Base-by-base conservation (phyloP, 352 stramenopile species). In the Phytopythium litorale region DNA sequence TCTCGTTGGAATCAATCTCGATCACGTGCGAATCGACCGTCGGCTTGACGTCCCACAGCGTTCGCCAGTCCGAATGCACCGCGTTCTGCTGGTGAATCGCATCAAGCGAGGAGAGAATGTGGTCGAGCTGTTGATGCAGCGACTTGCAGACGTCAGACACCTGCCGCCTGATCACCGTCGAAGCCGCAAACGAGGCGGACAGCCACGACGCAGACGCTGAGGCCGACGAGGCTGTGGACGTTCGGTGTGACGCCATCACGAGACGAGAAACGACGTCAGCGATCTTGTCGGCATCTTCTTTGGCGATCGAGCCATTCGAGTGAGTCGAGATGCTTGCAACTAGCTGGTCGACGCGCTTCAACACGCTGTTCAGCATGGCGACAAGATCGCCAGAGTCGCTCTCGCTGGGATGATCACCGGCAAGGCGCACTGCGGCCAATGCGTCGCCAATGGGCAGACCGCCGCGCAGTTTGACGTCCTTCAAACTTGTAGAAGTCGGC, bases 101-200 rank as follows among this genome's bases (percentile, higher is more conserved):
- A 9, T 42, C 25, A 3, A 56, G 16, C 9, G 50, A 33, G 5
- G 32, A 32, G 11, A 56, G 5, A 7, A 42, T n/a, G 32, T 19
- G 28, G 50, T 42, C 30, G 50, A 56, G 50, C 50, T 56, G 50
- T 8, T 4, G 28, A 18, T 56, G 50, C 16, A 56, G 30, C 16
- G 18, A 37, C 13, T 11, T 32, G 50, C 32, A 42, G 32, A 56
- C 18, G 12, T 42, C 28, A 1, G 23, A n/a, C 1, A 9, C 3
- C 0, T 42, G 16, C 4, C 50, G 50, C n/a, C 7, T 42, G 13
- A 30, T 13, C 3, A 6, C 50, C 28, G 18, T 28, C 21, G 46
- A 52, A 11, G 23, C 46, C 3, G 11, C n/a, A 28, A 30, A 25
- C 46, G 46, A 52, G 21, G 12, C 4, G 12, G 30, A 56, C 3